These are phyloP conservation scores for Cucumis cinereus DNA, from an alignment of 306 rosid species.

Conservation along the genomic window DNA sequence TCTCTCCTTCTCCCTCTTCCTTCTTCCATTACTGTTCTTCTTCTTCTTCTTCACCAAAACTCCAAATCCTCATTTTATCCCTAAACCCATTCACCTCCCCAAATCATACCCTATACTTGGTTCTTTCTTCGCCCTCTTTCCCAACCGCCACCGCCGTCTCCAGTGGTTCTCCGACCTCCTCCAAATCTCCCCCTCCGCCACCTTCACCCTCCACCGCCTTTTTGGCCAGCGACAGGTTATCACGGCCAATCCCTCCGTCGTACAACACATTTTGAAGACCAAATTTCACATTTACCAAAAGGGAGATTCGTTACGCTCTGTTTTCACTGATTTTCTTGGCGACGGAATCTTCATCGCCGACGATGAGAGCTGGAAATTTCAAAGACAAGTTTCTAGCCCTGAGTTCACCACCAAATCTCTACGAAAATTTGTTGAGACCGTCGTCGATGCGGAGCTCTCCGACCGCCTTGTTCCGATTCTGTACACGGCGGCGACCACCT, in stretches of 20 bases:
- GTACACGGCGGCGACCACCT: background rate
- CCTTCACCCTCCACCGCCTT: slow-evolving; percentile 38
- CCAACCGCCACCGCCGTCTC: slow-evolving; percentile 27
- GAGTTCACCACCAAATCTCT: slow-evolving; percentile 41
- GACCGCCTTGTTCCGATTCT: slow-evolving; percentile 43
- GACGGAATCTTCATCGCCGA: slow-evolving; percentile 48
- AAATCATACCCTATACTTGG: slow-evolving; percentile 51
- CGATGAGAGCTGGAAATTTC: slow-evolving; percentile 45
- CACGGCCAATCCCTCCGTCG: slow-evolving; percentile 47
- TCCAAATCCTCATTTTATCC: background rate
- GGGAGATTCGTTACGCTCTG: slow-evolving; percentile 10
- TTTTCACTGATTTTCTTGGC: slow-evolving; percentile 49
- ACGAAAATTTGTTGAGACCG: slow-evolving; percentile 37
- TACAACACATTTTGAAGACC: slow-evolving; percentile 57
- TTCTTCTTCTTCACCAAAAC: background rate
- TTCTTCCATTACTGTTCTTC: slow-evolving; percentile 16
- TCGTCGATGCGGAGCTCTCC: slow-evolving; percentile 44
- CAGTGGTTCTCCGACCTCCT: slow-evolving; percentile 50
- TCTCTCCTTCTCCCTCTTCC: background rate
- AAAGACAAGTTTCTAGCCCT: slow-evolving; percentile 45
- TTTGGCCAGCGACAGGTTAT: slow-evolving; percentile 24
- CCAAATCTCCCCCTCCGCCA: slow-evolving; percentile 31
- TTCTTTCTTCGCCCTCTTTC: slow-evolving; percentile 17
- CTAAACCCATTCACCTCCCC: slow-evolving; percentile 22
- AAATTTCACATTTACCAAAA: slow-evolving; percentile 42